Evolutionary conservation across 2,329 filamentous ascomycete species (phyloP), one percentile per base, ranked within the genome.

Genomic region (Canariomyces notabilis): DNA sequence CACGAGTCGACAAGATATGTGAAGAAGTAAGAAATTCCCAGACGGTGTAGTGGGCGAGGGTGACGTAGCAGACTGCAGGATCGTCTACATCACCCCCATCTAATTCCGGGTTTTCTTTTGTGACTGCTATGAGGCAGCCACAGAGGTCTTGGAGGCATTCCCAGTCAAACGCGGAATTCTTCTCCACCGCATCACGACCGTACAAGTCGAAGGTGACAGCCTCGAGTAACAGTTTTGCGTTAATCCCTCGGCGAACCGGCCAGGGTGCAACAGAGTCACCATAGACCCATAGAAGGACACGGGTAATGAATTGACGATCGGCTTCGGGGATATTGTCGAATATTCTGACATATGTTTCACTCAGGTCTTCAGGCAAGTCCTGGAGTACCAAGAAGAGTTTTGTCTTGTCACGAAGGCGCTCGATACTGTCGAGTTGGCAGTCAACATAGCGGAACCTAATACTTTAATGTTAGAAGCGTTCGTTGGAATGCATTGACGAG

Each of bases 381-480:
- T 20, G 9, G 14, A 35, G 44, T 6, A 26, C 11, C 6, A 11
- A 26, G 22, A 26, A 26, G 22, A 26, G 22, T 26, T 26, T 26
- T 11, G 22, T 26, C 34, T 16, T 50, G 19, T 16, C 8, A 14
- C 16, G 35, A n/a, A 15, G 39, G 39, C 19, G 42, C 9, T 11
- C 50, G 34, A 5, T 39, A 41, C 34, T 50, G 18, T 55, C 35
- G 1, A 57, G 40, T 23, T 57, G 55, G 26, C 55, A 57, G 3
- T 47, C 47, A 1, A 48, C 55, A 38, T 51, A 57, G 8, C 55
- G 50, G 35, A 57, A 55, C 52, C 52, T 55, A 26, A n/a, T 34
- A 14, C 11, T 26, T 26, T 26, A 6, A 12, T n/a, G 3, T 4
- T 9, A 14, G 8, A 22, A 34, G 21, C 14, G 14, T 20, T 40